Evolutionary conservation across 805 yeast species (phyloP).

Genomic region (Torulaspora franciscae): DNA sequence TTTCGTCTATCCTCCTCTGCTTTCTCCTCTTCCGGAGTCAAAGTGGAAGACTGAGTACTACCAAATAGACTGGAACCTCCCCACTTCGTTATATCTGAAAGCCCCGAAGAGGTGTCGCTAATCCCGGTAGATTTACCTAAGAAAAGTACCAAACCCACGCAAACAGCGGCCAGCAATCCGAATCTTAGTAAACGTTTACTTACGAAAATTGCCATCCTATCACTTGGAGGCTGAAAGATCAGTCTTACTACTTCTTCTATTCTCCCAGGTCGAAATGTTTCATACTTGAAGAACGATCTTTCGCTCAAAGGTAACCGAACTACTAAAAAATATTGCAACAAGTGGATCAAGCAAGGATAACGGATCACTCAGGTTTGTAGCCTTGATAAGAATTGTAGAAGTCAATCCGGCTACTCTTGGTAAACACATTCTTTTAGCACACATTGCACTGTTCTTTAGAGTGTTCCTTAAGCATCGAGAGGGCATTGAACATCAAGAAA

Average conservation of each 20-base stretch:
- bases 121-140: slow-evolving; percentile 7
- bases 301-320: not conserved
- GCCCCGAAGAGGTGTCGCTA: not conserved
- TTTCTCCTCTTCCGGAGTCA: slow-evolving; percentile 8
- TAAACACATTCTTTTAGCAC: too few species aligned
- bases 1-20: slow-evolving; percentile 10
- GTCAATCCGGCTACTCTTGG: too few species aligned
- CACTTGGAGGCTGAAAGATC: not conserved
- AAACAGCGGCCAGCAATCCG: slow-evolving; percentile 13
- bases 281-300: not conserved
- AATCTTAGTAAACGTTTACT: slow-evolving; percentile 24
- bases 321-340: not conserved
- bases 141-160: slow-evolving; percentile 12
- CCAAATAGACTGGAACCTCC: slow-evolving; percentile 4
- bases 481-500: too few species aligned
- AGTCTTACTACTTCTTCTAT: not conserved
- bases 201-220: slow-evolving; percentile 20
- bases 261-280: not conserved
- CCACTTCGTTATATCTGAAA: slow-evolving; percentile 2
- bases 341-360: not conserved
- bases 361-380: too few species aligned
- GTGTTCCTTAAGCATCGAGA: too few species aligned
- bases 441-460: too few species aligned
- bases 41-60: slow-evolving; percentile 3
- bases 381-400: too few species aligned